Conservation (phyloP, 2,329 filamentous ascomycete genomes). For the Fusarium sp. region DNA sequence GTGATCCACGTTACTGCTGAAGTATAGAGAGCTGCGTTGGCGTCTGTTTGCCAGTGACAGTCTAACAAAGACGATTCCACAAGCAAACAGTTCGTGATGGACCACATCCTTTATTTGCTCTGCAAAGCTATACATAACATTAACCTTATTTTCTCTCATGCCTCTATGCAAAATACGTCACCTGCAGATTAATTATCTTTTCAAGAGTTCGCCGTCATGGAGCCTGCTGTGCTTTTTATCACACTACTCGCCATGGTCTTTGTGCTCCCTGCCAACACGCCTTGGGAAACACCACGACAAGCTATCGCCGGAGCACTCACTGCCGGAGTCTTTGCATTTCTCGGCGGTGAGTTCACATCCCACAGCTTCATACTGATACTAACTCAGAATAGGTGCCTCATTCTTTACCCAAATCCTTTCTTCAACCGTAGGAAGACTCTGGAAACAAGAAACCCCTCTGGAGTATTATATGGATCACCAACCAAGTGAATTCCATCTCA, state of each 20-base stretch:
- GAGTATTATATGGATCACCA: background rate
- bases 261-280: background rate
- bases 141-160: background rate
- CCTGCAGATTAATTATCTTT: no score
- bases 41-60: background rate
- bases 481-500: background rate
- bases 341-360: background rate
- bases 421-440: background rate
- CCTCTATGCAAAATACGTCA: background rate
- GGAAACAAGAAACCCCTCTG: fast-evolving
- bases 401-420: background rate
- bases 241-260: background rate
- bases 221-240: background rate
- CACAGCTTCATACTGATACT: background rate
- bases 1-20: background rate
- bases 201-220: background rate
- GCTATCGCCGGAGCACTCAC: background rate
- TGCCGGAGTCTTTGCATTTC: background rate
- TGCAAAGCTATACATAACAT: background rate
- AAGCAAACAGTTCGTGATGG: background rate
- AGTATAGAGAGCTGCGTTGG: no score
- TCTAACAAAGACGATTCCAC: background rate
- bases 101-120: background rate
- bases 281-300: background rate
- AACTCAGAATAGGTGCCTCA: background rate